Percentiles rank a stretch among this genome's conserved stretches.
These are phyloP conservation scores for Penicillium lagena DNA, from an alignment of 495 filamentous ascomycete species.

Conservation along the genomic window DNA sequence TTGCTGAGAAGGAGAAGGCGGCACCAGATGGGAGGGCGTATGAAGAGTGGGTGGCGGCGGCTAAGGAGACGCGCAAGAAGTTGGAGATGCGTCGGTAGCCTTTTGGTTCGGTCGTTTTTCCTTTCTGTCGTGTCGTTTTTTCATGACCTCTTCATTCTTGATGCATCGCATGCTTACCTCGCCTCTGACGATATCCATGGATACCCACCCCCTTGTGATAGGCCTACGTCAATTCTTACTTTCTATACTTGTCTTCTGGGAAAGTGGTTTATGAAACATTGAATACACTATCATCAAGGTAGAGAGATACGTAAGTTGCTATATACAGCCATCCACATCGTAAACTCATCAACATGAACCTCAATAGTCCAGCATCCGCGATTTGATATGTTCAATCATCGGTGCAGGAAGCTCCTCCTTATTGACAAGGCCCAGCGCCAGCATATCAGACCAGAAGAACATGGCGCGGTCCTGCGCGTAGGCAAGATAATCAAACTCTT, in stretches of 20 bases:
- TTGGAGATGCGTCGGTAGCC: conserved; percentile 38
- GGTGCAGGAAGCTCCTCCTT: conserved; percentile 66
- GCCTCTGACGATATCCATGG: too few relatives aligned
- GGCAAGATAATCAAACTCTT: conserved; percentile 84
- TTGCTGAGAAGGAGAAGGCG: conserved; percentile 57
- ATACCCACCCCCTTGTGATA: too few relatives aligned
- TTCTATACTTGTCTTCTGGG: too few relatives aligned
- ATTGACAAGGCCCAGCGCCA: conserved; percentile 63
- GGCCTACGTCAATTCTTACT: too few relatives aligned
- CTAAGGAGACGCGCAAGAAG: conserved; percentile 63
- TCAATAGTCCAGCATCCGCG: conserved; percentile 50
- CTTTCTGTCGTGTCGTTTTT: neutral
- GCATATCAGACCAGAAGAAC: conserved; percentile 88
- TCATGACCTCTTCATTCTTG: neutral
- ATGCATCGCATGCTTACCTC: neutral
- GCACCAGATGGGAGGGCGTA: conserved; percentile 49
- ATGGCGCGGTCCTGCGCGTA: conserved; percentile 87
- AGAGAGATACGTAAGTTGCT: conserved; percentile 1
- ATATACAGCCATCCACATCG: conserved; percentile 20
- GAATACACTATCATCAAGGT: neutral
- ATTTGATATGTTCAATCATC: conserved; percentile 50
- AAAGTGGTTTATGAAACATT: too few relatives aligned
- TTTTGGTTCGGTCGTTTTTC: neutral
- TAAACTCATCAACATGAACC: conserved; percentile 10
- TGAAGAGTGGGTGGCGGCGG: conserved; percentile 72